A percentile compares a stretch with the other conserved stretches of the same genome.
Evolutionary conservation across 192 early-diverging fungal genomes (phyloP).

Genomic region (Bifiguratus adelaidae): DNA sequence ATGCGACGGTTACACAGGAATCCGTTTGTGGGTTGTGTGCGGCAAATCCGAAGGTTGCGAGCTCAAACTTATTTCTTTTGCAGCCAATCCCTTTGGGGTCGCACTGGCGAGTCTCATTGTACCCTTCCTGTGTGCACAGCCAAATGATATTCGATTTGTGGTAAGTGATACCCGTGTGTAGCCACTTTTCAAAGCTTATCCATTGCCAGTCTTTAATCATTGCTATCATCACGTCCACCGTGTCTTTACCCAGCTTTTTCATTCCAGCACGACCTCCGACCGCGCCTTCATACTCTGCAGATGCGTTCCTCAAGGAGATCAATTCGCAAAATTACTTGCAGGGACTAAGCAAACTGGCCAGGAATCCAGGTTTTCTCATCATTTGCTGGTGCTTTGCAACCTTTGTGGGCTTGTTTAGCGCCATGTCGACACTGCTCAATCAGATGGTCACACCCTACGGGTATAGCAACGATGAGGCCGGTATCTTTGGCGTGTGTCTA

Average conservation of each 20-base stretch:
- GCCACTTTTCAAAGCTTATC: background rate
- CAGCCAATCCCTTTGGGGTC: conserved; percentile 33
- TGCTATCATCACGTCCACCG: conserved; percentile 23
- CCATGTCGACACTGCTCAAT: conserved; percentile 31
- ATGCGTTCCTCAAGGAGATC: conserved; percentile 13
- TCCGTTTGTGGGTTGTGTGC: no score
- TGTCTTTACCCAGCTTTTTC: conserved; percentile 29
- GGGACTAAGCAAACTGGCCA: conserved; percentile 21
- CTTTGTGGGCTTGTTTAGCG: conserved; percentile 34
- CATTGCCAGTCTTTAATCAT: conserved; percentile 20
- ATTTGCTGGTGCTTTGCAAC: conserved; percentile 34
- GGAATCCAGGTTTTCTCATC: conserved; percentile 32
- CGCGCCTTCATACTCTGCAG: conserved; percentile 33
- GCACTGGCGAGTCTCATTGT: conserved; percentile 37
- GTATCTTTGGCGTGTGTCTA: conserved; percentile 42
- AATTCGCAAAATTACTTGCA: conserved; percentile 19
- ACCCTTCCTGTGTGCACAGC: conserved; percentile 26
- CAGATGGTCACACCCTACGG: conserved; percentile 33
- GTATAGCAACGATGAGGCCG: conserved; percentile 28
- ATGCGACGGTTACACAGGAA: no score
- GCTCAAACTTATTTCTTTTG: background rate
- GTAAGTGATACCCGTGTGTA: conserved; percentile 17
- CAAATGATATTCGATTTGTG: conserved; percentile 11
- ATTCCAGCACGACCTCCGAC: conserved; percentile 31
- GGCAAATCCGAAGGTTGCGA: no score